A percentile compares a stretch with the other conserved stretches of the same genome.
These are phyloP conservation scores for Narthecium ossifragum DNA, from an alignment of 106 monocot genomes.

Conservation along the genomic window DNA sequence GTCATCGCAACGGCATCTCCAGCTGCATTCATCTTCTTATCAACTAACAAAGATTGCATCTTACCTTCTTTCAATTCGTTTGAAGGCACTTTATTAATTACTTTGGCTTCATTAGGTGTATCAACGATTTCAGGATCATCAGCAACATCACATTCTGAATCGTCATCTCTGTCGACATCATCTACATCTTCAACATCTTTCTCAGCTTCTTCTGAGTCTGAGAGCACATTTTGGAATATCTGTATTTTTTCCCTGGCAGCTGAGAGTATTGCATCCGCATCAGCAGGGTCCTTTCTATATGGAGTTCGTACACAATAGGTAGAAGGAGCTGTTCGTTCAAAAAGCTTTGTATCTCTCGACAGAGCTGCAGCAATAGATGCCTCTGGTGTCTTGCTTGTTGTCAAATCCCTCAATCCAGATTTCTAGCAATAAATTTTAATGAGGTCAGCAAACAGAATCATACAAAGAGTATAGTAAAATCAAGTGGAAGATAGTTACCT, in stretches of 20 bases:
- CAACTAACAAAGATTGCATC: constrained; percentile 8
- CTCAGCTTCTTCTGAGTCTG: constrained; percentile 88
- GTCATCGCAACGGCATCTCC: constrained; percentile 18
- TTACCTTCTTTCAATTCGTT: constrained; percentile 26
- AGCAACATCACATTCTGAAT: constrained; percentile 84
- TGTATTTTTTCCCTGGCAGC: constrained; percentile 87
- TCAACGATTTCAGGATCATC: constrained; percentile 85
- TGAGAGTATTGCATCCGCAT: constrained; percentile 73
- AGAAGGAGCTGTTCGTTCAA: constrained; percentile 98
- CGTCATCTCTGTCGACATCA: constrained; percentile 84
- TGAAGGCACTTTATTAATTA: constrained; percentile 17
- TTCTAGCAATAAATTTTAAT: constrained; percentile 35
- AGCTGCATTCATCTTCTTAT: constrained; percentile 10
- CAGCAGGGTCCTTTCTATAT: constrained; percentile 87
- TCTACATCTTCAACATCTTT: constrained; percentile 75
- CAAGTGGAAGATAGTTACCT: constrained; percentile 42
- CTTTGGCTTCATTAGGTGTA: constrained; percentile 22
- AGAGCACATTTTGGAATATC: constrained; percentile 72
- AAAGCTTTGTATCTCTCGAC: constrained; percentile 85
- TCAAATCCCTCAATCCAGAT: constrained; percentile 96
- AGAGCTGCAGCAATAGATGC: constrained; percentile 98
- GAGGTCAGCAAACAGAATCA: neutral
- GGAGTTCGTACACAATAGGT: constrained; percentile 86
- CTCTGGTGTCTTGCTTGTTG: constrained; percentile 98
- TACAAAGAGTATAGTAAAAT: neutral